Base-by-base conservation (phyloP, 805 yeast genomes). In the Cyberlindnera misumaiensis region DNA sequence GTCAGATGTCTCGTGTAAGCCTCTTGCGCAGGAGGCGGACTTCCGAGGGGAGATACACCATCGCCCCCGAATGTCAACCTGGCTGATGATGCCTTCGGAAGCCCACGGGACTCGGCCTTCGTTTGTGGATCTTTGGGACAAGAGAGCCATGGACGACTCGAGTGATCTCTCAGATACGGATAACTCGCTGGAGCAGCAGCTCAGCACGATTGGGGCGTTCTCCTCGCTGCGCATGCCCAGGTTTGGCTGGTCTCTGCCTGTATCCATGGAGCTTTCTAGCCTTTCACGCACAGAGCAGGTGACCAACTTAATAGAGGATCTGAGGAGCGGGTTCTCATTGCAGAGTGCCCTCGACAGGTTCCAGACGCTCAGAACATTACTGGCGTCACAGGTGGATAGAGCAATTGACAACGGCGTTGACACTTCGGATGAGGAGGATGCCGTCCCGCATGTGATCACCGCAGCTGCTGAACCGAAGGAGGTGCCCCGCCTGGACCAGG, bases 401-500 rank as follows among this genome's bases (percentile, higher is more conserved):
- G 58, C 60, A 1, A 55, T 58, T 4, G 60, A 57, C 30, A 57
- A 52, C 31, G 54, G 48, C 27, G 54, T 49, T 13, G 60, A 53
- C 32, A 44, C 51, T 10, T 58, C 52, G 22, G 60, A 53, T 11
- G 48, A 52, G 13, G 58, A 55, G 5, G 52, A 52, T 4, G 65
- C 74, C 4, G 83, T 74, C 45, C 82, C 83, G 0, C 68, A 60
- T n/a, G 80, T 77, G 0, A 73, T 76, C 12, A 65, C 62, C 11
- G 63, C 63, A 5, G 74, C 77, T 7, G 66, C 62, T 2, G 69
- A 70, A 43, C 70, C 72, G 6, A 64, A 65, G 33, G 68, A 63
- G 25, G 64, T 67, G 24, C 80, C 80, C 2, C 58, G 73, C 33
- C 55, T 73, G 11, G 70, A 67, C 47, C 78, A 74, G 28, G 67